phyloP scores from a whole-genome alignment of 2,329 filamentous ascomycete species.

The Sclerotinia sclerotiorum region DNA sequence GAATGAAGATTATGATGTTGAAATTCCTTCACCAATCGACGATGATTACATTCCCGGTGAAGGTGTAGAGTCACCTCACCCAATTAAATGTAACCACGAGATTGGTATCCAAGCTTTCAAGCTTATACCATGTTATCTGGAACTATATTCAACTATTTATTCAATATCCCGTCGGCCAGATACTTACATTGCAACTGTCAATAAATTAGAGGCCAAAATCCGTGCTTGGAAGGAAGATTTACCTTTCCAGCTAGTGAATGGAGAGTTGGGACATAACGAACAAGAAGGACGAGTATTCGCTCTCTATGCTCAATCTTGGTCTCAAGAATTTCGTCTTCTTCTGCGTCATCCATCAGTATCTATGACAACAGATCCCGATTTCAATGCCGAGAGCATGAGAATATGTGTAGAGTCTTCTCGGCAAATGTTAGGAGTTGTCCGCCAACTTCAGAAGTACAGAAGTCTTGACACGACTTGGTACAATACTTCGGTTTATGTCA shows the following conservation, averaged over 20 bases:
- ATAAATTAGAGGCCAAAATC: slow-evolving; percentile 64
- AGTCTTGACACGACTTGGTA: slow-evolving; percentile 79
- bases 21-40: slow-evolving; percentile 68
- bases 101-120: slow-evolving; percentile 66
- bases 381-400: slow-evolving; percentile 61
- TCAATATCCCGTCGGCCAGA: slow-evolving; percentile 61
- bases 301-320: slow-evolving; percentile 54
- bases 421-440: slow-evolving; percentile 61
- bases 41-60: slow-evolving; percentile 62
- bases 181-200: slow-evolving; percentile 64
- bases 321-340: slow-evolving; percentile 58
- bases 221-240: slow-evolving; percentile 62
- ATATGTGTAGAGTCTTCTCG: slow-evolving; percentile 66
- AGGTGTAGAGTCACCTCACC: slow-evolving; percentile 59
- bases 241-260: slow-evolving; percentile 58
- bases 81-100: slow-evolving; percentile 64
- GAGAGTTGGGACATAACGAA: slow-evolving; percentile 43
- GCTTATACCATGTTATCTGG: slow-evolving; percentile 64
- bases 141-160: slow-evolving; percentile 77
- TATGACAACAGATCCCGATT: slow-evolving; percentile 52
- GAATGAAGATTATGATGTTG: slow-evolving; percentile 74
- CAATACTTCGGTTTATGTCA: slow-evolving; percentile 68
- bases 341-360: slow-evolving; percentile 62
- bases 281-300: slow-evolving; percentile 51
- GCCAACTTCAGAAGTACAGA: slow-evolving; percentile 61